Conservation (phyloP, 441 rosid species). For the Macaranga tanarius region DNA sequence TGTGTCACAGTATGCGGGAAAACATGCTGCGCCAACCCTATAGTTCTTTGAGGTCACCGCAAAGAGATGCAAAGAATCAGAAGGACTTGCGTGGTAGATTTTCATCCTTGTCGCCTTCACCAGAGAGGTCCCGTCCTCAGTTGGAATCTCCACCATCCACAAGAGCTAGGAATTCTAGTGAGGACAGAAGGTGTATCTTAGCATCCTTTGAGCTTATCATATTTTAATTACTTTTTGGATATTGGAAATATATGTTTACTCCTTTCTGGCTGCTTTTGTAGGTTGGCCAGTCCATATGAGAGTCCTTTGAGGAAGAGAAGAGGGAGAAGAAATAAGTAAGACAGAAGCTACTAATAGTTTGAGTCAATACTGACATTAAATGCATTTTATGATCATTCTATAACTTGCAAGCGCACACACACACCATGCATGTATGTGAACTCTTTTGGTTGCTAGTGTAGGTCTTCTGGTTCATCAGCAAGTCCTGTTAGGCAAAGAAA, state of each 20-base stretch:
- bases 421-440: neutral
- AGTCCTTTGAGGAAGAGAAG: slow-evolving; percentile 34
- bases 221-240: slow-evolving; percentile 1
- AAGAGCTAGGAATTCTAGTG: slow-evolving; percentile 28
- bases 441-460: slow-evolving; percentile 12
- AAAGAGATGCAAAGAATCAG: slow-evolving; percentile 24
- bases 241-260: slow-evolving; percentile 9
- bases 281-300: slow-evolving; percentile 34
- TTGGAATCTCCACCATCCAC: slow-evolving; percentile 28
- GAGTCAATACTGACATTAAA: neutral
- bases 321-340: slow-evolving; percentile 24
- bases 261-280: slow-evolving; percentile 18
- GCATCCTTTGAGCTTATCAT: neutral
- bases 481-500: slow-evolving; percentile 35
- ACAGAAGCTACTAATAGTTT: neutral
- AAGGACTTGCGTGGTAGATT: slow-evolving; percentile 25
- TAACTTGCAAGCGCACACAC: neutral
- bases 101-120: slow-evolving; percentile 32
- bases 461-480: slow-evolving; percentile 33
- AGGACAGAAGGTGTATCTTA: slow-evolving; percentile 39
- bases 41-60: slow-evolving; percentile 27
- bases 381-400: neutral
- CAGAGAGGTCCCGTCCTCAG: slow-evolving; percentile 29
- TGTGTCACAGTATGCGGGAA: slow-evolving; percentile 26
- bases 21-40: slow-evolving; percentile 20